phyloP scores from a whole-genome alignment of 2,329 filamentous ascomycete genomes.

The Fusarium paranaense region DNA sequence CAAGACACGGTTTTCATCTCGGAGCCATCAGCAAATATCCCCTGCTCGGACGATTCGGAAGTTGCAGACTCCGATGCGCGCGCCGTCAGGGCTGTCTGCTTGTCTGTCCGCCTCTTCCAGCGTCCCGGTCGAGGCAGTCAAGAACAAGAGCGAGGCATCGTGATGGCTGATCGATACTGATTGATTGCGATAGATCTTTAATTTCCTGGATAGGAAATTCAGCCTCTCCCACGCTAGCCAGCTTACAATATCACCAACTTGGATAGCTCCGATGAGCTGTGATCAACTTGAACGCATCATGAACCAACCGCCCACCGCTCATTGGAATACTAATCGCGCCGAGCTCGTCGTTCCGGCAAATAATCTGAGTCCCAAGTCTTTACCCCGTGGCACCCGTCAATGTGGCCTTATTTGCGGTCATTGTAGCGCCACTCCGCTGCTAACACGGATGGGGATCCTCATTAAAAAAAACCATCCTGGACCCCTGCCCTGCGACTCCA shows the following conservation, averaged over 20 bases:
- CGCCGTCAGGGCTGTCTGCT: not conserved
- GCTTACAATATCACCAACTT: conserved; percentile 7
- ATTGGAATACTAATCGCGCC: conserved; percentile 28
- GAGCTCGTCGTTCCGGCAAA: conserved; percentile 25
- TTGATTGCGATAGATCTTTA: not conserved
- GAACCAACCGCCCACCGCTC: conserved; percentile 13
- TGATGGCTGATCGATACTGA: conserved; percentile 23
- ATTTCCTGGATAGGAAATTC: conserved; percentile 25
- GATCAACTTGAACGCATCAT: not conserved
- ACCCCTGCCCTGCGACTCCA: conserved; percentile 44
- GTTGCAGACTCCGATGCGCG: conserved; percentile 17
- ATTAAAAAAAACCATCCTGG: conserved; percentile 44
- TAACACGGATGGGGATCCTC: conserved; percentile 46
- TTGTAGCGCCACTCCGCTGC: conserved; percentile 44
- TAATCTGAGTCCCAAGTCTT: conserved; percentile 18
- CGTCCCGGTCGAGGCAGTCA: not conserved
- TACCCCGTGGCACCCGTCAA: conserved; percentile 16
- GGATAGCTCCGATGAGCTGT: conserved; percentile 6
- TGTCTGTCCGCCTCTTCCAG: not conserved
- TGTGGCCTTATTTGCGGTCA: conserved; percentile 45
- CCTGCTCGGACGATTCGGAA: conserved; percentile 31
- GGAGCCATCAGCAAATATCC: not conserved
- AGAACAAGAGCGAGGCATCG: conserved; percentile 7
- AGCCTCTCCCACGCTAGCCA: not conserved
- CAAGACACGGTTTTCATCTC: not conserved